Evolutionary conservation across 2,329 filamentous ascomycete genomes (phyloP), one percentile per base, ranked within the genome.

Genomic region (Phyllosticta citrichinensis): DNA sequence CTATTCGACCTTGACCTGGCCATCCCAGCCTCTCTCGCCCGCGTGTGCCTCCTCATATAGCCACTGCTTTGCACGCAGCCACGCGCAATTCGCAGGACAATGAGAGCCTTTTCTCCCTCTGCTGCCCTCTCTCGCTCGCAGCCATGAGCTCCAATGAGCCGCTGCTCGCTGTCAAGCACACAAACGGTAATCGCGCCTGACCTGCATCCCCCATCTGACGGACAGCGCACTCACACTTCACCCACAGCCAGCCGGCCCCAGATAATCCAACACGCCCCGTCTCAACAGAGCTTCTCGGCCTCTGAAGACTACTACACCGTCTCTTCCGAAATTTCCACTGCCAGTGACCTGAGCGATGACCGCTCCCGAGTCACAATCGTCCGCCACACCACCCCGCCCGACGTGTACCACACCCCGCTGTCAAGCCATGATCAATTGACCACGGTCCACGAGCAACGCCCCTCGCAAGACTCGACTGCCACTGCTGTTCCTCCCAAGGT

Each of bases 251-350:
- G 70, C 60, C 70, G 66, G 62, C 75, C 75, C 14, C 72, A 69
- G 60, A 47, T 30, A 5, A 67, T 77, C 50, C 71, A 72, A 8
- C 74, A 76, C 62, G 70, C 71, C 54, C 63, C 65, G 59, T 80
- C 77, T 2, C 72, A 76, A 64, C 77, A 77, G 64, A 79, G 76
- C 65, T 73, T 80, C 63, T 73, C 77, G 51, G 78, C 76, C 24
- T 78, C 76, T 20, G 77, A 80, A 67, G 77, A 79, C 68, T 81
- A 79, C 72, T 80, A 78, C 70, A 79, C 76, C 62, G 68, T 79
- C 60, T 76, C 75, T 52, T 66, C 70, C 57, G 64, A 64, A 25
- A 57, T 58, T 20, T 76, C 75, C 56, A 74, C 68, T 66, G 70
- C 68, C 61, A 70, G 67, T 64, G 69, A 73, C 66, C 69, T 68